Evolutionary conservation across 495 filamentous ascomycete species (phyloP), one percentile per base, ranked within the genome.

Genomic region (Xeromyces bisporus): DNA sequence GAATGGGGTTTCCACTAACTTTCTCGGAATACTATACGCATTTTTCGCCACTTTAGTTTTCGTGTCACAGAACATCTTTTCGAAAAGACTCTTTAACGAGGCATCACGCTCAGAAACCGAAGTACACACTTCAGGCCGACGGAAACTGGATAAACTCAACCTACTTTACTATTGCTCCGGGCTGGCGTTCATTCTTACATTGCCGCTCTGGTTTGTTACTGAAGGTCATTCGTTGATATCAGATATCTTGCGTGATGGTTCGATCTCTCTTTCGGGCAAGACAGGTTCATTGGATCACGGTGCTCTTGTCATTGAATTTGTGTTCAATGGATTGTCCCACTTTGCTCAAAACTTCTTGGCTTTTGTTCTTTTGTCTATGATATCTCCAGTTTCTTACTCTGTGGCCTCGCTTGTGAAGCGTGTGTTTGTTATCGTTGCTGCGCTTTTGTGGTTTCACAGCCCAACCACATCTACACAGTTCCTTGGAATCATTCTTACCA

Each of bases 21-120:
- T 93, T 40, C 67, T 86, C 23, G 89, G 89, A 7, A 79, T 99
- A 14, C 39, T 84, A 9, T 86, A 80, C 44, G 91, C 89, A 16
- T 74, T 96, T 20, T 59, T 80, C 11, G 83, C 78, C 16, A 80
- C 91, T 21, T 56, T 96, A 20, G 80, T 99, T 38, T 99, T 99
- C 48, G 89, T 99, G 10, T 92, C 84, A 0, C 89, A 99, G 48
- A 99, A 99, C 47, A 99, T 99, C 34, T 93, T 93, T 42, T 94
- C 87, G 10, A 99, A 99, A 51, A 82, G 82, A 33, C 69, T 99
- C n/a, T 99, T 99, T 66, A 96, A 93, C 49, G 85, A 93, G 51
- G 85, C 79, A 15, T 77, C 83, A 6, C 67, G 68, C 12, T 75
- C 77, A 2, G 85, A 93, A 51, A 68, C 73, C 10, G 77, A 91